phyloP scores from a whole-genome alignment of 2,329 filamentous ascomycete genomes.

The Apiospora aurea region DNA sequence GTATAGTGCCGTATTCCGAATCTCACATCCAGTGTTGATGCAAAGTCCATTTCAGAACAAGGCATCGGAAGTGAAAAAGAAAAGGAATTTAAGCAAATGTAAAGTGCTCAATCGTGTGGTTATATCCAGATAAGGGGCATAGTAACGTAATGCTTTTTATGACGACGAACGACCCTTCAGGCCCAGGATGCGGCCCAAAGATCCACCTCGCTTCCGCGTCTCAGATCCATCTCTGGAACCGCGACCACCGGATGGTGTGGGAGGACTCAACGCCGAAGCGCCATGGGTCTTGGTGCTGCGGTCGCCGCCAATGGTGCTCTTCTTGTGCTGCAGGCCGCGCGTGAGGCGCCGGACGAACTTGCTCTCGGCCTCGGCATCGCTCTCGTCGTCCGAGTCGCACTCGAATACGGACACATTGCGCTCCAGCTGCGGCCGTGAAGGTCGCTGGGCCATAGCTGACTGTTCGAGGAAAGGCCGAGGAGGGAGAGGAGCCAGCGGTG shows the following conservation, averaged over 20 bases:
- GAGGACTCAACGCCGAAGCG: conserved; percentile 25
- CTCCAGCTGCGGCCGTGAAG: conserved; percentile 34
- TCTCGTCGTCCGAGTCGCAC: conserved; percentile 52
- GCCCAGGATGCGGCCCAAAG: conserved; percentile 39
- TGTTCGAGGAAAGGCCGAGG: conserved; percentile 23
- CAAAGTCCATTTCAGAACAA: background rate
- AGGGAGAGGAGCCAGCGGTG: conserved; percentile 33
- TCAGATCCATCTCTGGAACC: conserved; percentile 23
- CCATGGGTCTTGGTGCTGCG: conserved; percentile 5
- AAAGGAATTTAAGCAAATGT: background rate
- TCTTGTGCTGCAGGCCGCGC: conserved; percentile 49
- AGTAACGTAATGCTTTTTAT: background rate
- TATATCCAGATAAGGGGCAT: background rate
- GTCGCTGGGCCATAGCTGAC: conserved; percentile 32
- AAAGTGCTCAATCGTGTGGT: background rate
- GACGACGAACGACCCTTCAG: conserved; percentile 32
- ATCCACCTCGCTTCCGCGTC: conserved; percentile 38
- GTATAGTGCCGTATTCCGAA: background rate
- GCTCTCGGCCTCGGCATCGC: conserved; percentile 33
- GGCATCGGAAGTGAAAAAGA: background rate
- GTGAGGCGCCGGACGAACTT: conserved; percentile 49
- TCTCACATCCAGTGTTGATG: background rate
- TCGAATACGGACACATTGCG: conserved; percentile 56
- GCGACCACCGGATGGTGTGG: conserved; percentile 5
- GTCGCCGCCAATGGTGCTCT: conserved; percentile 36